Conservation (phyloP, 805 yeast species). For the Scheffersomyces ergatensis region DNA sequence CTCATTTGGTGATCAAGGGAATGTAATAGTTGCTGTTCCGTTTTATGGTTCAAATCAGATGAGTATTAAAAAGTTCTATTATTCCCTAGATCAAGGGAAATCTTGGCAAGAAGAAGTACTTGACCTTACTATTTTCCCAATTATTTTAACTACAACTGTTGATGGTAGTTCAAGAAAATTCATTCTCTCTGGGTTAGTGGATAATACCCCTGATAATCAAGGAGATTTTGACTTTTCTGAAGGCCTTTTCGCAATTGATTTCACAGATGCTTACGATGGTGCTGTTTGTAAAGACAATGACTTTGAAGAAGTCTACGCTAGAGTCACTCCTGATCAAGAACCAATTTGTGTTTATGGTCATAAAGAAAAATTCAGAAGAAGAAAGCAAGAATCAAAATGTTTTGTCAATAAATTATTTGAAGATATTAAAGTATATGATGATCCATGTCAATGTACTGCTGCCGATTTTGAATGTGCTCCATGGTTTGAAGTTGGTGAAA, state of each 20-base stretch:
- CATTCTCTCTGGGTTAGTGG: conserved; percentile 44
- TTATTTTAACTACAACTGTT: conserved; percentile 50
- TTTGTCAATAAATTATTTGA: conserved; percentile 47
- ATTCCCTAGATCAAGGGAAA: conserved; percentile 71
- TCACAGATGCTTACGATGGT: conserved; percentile 54
- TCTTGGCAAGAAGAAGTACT: conserved; percentile 58
- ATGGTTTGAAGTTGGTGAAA: conserved; percentile 34
- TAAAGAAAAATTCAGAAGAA: conserved; percentile 57
- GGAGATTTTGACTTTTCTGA: conserved; percentile 10
- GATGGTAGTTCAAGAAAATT: conserved; percentile 71
- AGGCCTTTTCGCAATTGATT: conserved; percentile 47
- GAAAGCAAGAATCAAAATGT: conserved; percentile 66
- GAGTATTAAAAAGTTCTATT: conserved; percentile 35
- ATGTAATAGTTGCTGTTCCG: conserved; percentile 64
- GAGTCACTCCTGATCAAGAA: conserved; percentile 30
- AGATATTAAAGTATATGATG: conserved; percentile 47
- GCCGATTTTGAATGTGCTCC: conserved; percentile 69
- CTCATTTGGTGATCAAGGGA: conserved; percentile 77
- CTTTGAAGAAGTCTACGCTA: conserved; percentile 63
- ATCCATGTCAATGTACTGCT: conserved; percentile 62
- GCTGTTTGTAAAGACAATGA: conserved; percentile 46
- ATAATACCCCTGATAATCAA: conserved; percentile 7
- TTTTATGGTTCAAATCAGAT: conserved; percentile 20
- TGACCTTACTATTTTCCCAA: conserved; percentile 40
- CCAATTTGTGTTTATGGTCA: conserved; percentile 69